Conservation (phyloP, 2,329 filamentous ascomycete genomes). For the Pleoardoris graminearum region DNA sequence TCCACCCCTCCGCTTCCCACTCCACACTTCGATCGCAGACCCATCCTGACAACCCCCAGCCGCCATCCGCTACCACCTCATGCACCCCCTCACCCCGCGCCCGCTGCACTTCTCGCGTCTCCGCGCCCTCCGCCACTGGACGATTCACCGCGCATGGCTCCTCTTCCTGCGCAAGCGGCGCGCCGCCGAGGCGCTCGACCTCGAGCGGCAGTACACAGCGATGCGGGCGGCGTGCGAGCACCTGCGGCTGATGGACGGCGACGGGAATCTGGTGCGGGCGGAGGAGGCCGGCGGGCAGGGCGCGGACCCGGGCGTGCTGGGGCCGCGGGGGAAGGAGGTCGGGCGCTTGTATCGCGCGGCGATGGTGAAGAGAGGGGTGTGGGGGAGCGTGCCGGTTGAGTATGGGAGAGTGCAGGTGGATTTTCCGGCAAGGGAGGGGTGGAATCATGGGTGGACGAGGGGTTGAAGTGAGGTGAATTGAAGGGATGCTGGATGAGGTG, state of each 20-base stretch:
- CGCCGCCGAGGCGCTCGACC: conserved; percentile 65
- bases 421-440: conserved; percentile 74
- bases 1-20: neutral
- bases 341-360: conserved; percentile 83
- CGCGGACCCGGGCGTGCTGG: conserved; percentile 36
- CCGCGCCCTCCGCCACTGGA: conserved; percentile 93
- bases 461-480: too few relatives aligned
- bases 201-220: conserved; percentile 77
- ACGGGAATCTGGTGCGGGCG: conserved; percentile 48
- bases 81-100: conserved; percentile 68
- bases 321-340: conserved; percentile 53
- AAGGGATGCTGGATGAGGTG: too few relatives aligned
- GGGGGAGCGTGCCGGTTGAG: conserved; percentile 86
- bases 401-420: conserved; percentile 86
- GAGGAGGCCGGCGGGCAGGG: conserved; percentile 60
- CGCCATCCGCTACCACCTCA: conserved; percentile 70
- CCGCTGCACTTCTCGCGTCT: conserved; percentile 88
- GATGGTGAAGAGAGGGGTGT: conserved; percentile 88
- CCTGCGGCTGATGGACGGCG: conserved; percentile 59
- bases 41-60: conserved; percentile 46
- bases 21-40: neutral
- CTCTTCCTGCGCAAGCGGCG: conserved; percentile 74
- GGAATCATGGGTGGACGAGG: conserved; percentile 92
- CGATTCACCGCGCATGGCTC: conserved; percentile 94
- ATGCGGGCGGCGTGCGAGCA: conserved; percentile 89